Evolutionary conservation across 768 basidiomycete genomes (phyloP).

Genomic region (Pulveroboletus sp.): DNA sequence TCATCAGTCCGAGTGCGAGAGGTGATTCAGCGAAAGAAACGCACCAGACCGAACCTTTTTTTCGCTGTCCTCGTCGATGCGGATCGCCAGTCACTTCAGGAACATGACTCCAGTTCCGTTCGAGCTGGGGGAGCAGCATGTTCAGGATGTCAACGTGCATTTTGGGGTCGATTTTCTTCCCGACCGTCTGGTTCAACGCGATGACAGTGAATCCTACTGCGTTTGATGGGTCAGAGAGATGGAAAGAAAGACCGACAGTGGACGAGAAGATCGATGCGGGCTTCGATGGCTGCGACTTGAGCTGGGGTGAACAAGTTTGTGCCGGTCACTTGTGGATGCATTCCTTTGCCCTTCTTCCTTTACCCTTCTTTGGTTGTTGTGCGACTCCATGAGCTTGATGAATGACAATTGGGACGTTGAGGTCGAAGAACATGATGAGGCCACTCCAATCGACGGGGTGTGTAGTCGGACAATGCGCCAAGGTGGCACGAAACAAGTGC

Average conservation of each 20-base stretch:
- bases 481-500: too few species aligned
- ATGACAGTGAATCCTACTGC: conserved; percentile 85
- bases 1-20: background rate
- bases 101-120: conserved; percentile 58
- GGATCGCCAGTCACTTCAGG: conserved; percentile 75
- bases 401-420: conserved; percentile 52
- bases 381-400: conserved; percentile 13
- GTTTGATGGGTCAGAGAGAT: conserved; percentile 6
- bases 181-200: conserved; percentile 69
- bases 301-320: conserved; percentile 44
- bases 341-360: too few species aligned
- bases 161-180: conserved; percentile 69
- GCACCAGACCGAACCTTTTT: conserved; percentile 80
- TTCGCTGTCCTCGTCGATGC: conserved; percentile 79
- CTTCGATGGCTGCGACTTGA: conserved; percentile 57
- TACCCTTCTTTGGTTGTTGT: conserved; percentile 25
- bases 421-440: conserved; percentile 71
- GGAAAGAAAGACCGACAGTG: conserved; percentile 51
- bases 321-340: conserved; percentile 34
- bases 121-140: conserved; percentile 54
- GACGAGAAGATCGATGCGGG: conserved; percentile 62
- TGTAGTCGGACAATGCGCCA: too few species aligned
- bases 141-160: conserved; percentile 63
- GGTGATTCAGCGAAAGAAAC: conserved; percentile 15
- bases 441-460: too few species aligned